A percentile compares a stretch with the other conserved stretches of the same genome.
Conservation (phyloP, 345 rosid genomes). For the Lagerstroemia speciosa region DNA sequence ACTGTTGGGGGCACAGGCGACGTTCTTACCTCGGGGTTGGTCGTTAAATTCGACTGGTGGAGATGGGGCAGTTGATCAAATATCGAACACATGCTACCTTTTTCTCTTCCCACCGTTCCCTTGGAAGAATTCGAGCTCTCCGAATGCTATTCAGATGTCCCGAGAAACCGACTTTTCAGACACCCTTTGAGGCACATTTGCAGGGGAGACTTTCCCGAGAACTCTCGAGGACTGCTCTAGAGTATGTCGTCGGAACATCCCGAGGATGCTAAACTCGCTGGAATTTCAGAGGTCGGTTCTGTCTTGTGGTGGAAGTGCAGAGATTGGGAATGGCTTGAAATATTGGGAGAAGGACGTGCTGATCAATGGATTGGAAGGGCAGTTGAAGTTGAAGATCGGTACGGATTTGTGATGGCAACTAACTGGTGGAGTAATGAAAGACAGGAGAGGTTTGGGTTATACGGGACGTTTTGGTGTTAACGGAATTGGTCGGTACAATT, state of each 20-base stretch:
- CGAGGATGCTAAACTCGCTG: background rate
- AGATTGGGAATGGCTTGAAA: slow-evolving; percentile 1
- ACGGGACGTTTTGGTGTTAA: background rate
- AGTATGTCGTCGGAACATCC: background rate
- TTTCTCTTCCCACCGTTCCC: slow-evolving; percentile 5
- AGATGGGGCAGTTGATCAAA: slow-evolving; percentile 10
- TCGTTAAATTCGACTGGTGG: slow-evolving; percentile 13
- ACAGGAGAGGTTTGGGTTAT: background rate
- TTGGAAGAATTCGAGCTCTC: background rate
- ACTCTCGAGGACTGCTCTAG: background rate
- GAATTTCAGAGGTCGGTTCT: background rate
- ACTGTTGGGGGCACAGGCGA: background rate
- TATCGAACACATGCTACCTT: slow-evolving; percentile 15
- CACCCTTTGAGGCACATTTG: background rate
- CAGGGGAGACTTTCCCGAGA: background rate
- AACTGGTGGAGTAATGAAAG: background rate
- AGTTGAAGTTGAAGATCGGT: background rate
- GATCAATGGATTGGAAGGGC: slow-evolving; percentile 3
- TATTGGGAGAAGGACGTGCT: background rate
- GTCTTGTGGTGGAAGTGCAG: background rate
- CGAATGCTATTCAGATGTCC: background rate
- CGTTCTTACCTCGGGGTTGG: slow-evolving; percentile 8
- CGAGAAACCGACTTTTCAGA: background rate
- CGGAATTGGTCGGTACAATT: slow-evolving; percentile 1
- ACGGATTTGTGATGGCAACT: background rate